phyloP scores from a whole-genome alignment of 2,329 filamentous ascomycete species.

The Corinectria fuckeliana region DNA sequence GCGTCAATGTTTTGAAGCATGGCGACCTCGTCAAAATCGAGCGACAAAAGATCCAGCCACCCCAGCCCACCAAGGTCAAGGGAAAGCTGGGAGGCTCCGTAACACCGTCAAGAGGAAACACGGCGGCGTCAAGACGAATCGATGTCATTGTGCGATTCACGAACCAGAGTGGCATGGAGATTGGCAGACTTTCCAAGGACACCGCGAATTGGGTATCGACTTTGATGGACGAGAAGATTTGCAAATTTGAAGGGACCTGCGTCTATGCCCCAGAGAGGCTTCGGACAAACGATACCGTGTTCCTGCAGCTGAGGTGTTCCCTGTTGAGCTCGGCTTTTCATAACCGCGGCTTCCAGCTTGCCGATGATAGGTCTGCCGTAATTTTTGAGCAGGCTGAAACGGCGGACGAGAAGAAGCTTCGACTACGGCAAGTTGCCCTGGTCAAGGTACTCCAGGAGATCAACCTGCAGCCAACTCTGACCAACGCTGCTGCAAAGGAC shows the following conservation, averaged over 20 bases:
- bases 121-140: slow-evolving; percentile 67
- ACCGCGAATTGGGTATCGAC: slow-evolving; percentile 91
- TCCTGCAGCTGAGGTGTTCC: slow-evolving; percentile 82
- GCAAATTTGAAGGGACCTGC: slow-evolving; percentile 84
- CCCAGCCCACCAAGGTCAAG: slow-evolving; percentile 54
- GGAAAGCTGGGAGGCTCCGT: slow-evolving; percentile 48
- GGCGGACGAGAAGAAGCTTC: slow-evolving; percentile 80
- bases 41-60: slow-evolving; percentile 75
- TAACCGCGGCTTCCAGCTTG: slow-evolving; percentile 61
- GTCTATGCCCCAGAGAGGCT: slow-evolving; percentile 88
- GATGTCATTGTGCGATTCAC: slow-evolving; percentile 95
- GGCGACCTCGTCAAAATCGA: slow-evolving; percentile 88
- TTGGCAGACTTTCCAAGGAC: slow-evolving; percentile 87
- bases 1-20: slow-evolving; percentile 75
- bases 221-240: slow-evolving; percentile 88
- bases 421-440: slow-evolving; percentile 84
- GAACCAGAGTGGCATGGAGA: slow-evolving; percentile 76
- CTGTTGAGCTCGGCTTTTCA: slow-evolving; percentile 78
- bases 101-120: slow-evolving; percentile 46
- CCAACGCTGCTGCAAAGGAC: slow-evolving; percentile 78
- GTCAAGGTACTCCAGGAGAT: slow-evolving; percentile 91
- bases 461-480: slow-evolving; percentile 76
- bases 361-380: slow-evolving; percentile 73
- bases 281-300: slow-evolving; percentile 92
- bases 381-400: slow-evolving; percentile 88